Evolutionary conservation across 352 stramenopile species (phyloP).

Genomic region (Phytophthora fragariaefolia): DNA sequence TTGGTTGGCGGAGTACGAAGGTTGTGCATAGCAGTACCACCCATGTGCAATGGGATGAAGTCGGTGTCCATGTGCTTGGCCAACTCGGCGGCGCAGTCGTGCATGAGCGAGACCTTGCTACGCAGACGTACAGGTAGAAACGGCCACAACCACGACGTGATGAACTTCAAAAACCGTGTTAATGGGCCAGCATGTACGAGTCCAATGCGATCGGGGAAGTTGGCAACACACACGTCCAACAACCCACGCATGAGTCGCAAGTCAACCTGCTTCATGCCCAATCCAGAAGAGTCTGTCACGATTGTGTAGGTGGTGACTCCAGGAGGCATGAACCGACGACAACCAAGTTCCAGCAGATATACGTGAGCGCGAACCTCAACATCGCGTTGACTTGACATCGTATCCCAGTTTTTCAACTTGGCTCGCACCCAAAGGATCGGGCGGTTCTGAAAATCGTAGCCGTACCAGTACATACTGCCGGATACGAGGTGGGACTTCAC

Average conservation of each 20-base stretch:
- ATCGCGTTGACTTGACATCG: constrained; percentile 56
- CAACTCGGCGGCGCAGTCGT: constrained; percentile 55
- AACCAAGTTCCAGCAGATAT: constrained; percentile 62
- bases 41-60: constrained; percentile 62
- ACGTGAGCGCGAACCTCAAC: constrained; percentile 66
- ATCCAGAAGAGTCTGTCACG: constrained; percentile 58
- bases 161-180: constrained; percentile 60
- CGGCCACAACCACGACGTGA: constrained; percentile 62
- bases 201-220: constrained; percentile 73
- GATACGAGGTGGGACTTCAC: constrained; percentile 51
- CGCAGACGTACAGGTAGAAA: constrained; percentile 60
- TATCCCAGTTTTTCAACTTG: constrained; percentile 63
- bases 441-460: constrained; percentile 71
- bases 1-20: constrained; percentile 33
- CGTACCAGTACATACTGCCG: constrained; percentile 77
- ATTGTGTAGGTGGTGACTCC: constrained; percentile 68
- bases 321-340: constrained; percentile 60
- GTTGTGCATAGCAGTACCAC: constrained; percentile 47
- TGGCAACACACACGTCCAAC: constrained; percentile 66
- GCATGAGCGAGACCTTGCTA: constrained; percentile 70
- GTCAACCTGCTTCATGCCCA: constrained; percentile 59
- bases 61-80: constrained; percentile 66
- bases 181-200: constrained; percentile 64
- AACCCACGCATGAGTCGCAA: constrained; percentile 68
- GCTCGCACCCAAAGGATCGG: constrained; percentile 74